Conservation (phyloP, 352 stramenopile genomes). For the Phytophthora lateralis region DNA sequence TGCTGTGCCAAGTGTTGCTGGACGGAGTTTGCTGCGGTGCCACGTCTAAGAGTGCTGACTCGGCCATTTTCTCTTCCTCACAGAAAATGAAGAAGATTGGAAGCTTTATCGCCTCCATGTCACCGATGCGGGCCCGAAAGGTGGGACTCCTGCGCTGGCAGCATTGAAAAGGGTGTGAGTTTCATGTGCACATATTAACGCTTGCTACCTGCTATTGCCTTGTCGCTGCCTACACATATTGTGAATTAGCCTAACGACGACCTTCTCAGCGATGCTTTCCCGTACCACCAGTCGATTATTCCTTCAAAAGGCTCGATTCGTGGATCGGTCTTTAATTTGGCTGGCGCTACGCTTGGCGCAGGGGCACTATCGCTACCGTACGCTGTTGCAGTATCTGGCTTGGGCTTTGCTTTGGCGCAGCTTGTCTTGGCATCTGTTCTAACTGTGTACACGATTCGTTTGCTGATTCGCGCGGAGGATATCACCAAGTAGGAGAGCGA, state of each 20-base stretch:
- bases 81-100: constrained; percentile 77
- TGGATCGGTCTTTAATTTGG: constrained; percentile 85
- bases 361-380: constrained; percentile 82
- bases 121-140: constrained; percentile 59
- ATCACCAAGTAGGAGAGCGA: constrained; percentile 67
- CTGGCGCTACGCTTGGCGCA: constrained; percentile 78
- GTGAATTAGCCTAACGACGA: constrained; percentile 41
- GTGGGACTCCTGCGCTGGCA: constrained; percentile 4
- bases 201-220: not conserved
- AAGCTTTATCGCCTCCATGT: constrained; percentile 76
- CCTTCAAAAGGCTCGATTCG: constrained; percentile 84
- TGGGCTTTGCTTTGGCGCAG: constrained; percentile 78
- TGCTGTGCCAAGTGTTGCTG: constrained; percentile 9
- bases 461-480: constrained; percentile 80
- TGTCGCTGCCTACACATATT: not conserved
- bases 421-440: constrained; percentile 69
- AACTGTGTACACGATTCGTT: constrained; percentile 84
- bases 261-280: constrained; percentile 61
- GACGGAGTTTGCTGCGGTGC: constrained; percentile 1
- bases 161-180: not conserved
- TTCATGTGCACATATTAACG: constrained; percentile 1
- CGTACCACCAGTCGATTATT: constrained; percentile 81
- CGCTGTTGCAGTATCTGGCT: constrained; percentile 76
- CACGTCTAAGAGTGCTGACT: constrained; percentile 10
- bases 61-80: constrained; percentile 1